phyloP scores from a whole-genome alignment of 768 basidiomycete species.

The Crassisporium funariophilum region DNA sequence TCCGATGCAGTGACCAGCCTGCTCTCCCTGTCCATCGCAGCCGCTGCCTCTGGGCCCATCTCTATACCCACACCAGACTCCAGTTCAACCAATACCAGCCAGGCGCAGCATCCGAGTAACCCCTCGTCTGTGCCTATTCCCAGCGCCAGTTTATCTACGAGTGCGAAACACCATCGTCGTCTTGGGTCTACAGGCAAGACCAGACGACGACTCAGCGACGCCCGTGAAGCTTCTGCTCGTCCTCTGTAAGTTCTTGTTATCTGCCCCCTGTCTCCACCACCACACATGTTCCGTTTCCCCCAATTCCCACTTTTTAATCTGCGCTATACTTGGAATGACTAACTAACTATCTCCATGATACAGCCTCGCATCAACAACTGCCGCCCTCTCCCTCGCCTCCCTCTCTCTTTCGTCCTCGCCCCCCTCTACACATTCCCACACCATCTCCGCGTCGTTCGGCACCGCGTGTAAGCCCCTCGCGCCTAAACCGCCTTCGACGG shows the following conservation, averaged over 20 bases:
- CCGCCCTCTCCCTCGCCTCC: slow-evolving; percentile 45
- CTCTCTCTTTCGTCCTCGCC: slow-evolving; percentile 47
- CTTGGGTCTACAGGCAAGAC: slow-evolving; percentile 72
- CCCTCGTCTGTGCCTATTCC: slow-evolving; percentile 24
- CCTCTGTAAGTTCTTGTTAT: slow-evolving; percentile 72
- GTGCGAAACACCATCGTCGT: slow-evolving; percentile 61
- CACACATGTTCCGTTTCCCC: slow-evolving; percentile 4
- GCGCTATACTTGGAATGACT: slow-evolving; percentile 3
- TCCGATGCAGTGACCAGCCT: slow-evolving; percentile 56
- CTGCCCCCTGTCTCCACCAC: no score
- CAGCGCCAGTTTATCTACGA: slow-evolving; percentile 28
- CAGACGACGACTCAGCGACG: slow-evolving; percentile 75
- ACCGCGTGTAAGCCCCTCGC: slow-evolving; percentile 11
- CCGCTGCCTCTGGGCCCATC: slow-evolving; percentile 52
- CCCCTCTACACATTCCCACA: slow-evolving; percentile 25
- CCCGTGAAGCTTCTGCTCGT: slow-evolving; percentile 72
- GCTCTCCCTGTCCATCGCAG: slow-evolving; percentile 69
- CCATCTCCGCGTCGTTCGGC: slow-evolving; percentile 24
- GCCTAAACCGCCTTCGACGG: slow-evolving; percentile 16
- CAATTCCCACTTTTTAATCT: slow-evolving; percentile 14
- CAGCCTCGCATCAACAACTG: slow-evolving; percentile 36
- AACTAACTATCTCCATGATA: slow-evolving; percentile 7
- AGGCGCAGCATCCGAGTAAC: slow-evolving; percentile 6
- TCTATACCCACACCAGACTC: slow-evolving; percentile 24
- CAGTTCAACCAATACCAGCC: not conserved